phyloP scores from a whole-genome alignment of 2,329 filamentous ascomycete genomes.

The Teratosphaeria destructans region DNA sequence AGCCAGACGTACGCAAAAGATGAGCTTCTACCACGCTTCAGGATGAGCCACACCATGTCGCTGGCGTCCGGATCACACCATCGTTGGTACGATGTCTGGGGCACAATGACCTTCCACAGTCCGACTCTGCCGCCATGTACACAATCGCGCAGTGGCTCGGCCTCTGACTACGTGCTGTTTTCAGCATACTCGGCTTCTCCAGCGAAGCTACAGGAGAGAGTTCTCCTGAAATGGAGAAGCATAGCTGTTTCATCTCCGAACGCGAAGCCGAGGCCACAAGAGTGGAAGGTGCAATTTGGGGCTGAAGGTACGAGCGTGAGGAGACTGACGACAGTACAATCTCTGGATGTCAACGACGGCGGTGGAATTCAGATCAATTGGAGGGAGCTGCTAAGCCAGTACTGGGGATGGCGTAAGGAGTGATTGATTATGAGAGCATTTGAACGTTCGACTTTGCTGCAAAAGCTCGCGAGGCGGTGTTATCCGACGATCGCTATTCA shows the following conservation, averaged over 20 bases:
- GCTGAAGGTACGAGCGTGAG: neutral
- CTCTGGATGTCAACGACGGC: neutral
- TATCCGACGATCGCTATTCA: too few species aligned
- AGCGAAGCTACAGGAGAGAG: neutral
- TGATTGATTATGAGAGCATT: too few species aligned
- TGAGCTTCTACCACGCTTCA: neutral
- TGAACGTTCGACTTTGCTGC: too few species aligned
- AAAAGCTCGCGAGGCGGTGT: too few species aligned
- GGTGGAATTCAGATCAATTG: neutral
- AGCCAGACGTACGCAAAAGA: neutral
- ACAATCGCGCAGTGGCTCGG: neutral
- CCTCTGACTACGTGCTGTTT: neutral
- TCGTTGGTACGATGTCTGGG: neutral
- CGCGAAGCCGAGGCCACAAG: neutral
- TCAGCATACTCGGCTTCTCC: neutral
- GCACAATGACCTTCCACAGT: neutral
- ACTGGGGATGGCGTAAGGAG: neutral
- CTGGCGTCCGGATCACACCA: neutral
- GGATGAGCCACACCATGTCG: neutral
- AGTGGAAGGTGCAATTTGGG: neutral
- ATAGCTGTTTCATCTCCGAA: neutral
- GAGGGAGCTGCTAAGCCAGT: neutral
- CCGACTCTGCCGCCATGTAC: neutral
- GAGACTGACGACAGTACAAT: neutral
- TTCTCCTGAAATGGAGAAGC: neutral